These are phyloP conservation scores for Ophiostoma piceae DNA, from an alignment of 2,329 filamentous ascomycete genomes.

Conservation along the genomic window DNA sequence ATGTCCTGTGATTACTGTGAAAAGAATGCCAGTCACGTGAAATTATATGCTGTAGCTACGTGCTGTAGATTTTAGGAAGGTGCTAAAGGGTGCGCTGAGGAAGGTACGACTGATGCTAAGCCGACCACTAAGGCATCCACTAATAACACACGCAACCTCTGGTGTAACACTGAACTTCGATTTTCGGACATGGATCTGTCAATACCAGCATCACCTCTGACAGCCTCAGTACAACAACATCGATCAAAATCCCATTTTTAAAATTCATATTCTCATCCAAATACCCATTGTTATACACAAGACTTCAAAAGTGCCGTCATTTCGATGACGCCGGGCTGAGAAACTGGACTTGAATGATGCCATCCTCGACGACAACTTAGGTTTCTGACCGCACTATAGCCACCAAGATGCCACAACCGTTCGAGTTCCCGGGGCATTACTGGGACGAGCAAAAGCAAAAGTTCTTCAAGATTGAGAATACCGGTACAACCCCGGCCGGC, in stretches of 20 bases:
- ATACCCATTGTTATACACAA: too few relatives aligned
- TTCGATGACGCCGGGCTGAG: neutral
- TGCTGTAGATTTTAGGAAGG: neutral
- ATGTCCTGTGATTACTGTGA: neutral
- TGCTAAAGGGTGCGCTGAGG: neutral
- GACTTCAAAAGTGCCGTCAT: too few relatives aligned
- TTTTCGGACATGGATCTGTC: neutral
- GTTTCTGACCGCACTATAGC: neutral
- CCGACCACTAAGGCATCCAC: neutral
- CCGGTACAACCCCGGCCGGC: constrained; percentile 43
- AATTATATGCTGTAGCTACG: neutral
- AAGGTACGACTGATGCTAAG: neutral
- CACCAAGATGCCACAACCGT: constrained; percentile 25
- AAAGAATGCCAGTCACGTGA: neutral
- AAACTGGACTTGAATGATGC: neutral
- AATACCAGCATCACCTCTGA: neutral
- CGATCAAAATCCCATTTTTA: neutral
- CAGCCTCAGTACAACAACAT: neutral
- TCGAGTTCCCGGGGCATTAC: constrained; percentile 50
- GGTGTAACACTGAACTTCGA: neutral
- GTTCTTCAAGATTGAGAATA: constrained; percentile 61
- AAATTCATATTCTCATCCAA: neutral
- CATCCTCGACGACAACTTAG: neutral
- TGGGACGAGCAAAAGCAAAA: constrained; percentile 53
- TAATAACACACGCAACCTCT: neutral